Percentiles rank a stretch among this genome's conserved stretches.
Conservation (phyloP, 2,329 filamentous ascomycete species). For the Botrytis paeoniae region DNA sequence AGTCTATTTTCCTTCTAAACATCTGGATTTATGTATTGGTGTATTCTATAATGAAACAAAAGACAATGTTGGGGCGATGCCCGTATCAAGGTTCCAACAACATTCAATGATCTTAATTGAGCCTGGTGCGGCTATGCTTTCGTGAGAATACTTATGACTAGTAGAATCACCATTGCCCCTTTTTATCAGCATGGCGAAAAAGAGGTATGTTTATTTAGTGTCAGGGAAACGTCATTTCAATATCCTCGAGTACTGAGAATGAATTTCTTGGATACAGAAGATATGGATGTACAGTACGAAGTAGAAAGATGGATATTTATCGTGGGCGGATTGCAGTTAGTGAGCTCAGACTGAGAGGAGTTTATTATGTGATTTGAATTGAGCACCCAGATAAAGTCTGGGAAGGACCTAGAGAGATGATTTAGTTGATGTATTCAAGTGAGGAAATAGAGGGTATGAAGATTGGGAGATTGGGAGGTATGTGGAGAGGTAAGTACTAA, state of each 20-base stretch:
- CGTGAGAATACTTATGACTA: no score
- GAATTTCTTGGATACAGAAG: fast-evolving
- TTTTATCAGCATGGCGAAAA: background rate
- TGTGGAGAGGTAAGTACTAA: background rate
- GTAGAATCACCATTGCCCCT: no score
- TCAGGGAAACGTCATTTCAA: fast-evolving
- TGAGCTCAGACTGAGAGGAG: fast-evolving
- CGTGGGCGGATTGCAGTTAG: fast-evolving
- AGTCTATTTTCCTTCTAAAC: fast-evolving
- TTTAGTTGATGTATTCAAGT: background rate
- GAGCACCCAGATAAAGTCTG: background rate
- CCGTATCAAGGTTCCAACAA: no score
- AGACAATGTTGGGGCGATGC: no score
- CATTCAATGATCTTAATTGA: no score
- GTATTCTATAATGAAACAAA: background rate
- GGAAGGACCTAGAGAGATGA: background rate
- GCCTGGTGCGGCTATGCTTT: no score
- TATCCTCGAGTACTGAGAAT: background rate
- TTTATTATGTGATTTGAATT: background rate
- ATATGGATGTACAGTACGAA: background rate
- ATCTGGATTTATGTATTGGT: background rate
- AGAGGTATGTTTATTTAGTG: background rate
- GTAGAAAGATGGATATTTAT: background rate
- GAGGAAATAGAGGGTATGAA: no score
- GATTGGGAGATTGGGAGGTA: background rate